Conservation (phyloP, 768 basidiomycete species). For the Pulveroboletus sp. region DNA sequence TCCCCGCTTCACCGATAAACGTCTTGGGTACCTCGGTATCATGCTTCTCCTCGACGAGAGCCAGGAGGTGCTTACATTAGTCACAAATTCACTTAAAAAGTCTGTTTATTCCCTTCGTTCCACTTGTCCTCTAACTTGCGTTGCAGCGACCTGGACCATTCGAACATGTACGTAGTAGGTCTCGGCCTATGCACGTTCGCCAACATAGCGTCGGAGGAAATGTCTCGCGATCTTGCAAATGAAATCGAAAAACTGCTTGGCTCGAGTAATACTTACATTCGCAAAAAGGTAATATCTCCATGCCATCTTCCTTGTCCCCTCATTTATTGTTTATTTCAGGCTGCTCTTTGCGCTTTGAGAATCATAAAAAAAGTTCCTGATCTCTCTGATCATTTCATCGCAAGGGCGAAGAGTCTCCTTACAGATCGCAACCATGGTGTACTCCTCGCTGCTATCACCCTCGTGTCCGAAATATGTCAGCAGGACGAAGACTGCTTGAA, state of each 20-base stretch:
- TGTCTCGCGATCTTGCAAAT: constrained; percentile 96
- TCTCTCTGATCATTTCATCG: constrained; percentile 84
- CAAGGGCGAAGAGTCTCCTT: constrained; percentile 84
- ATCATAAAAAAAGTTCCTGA: constrained; percentile 97
- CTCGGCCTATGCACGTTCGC: constrained; percentile 97
- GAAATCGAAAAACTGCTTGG: constrained; percentile 97
- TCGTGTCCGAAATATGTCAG: constrained; percentile 92
- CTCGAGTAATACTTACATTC: constrained; percentile 96
- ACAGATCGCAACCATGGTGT: constrained; percentile 98
- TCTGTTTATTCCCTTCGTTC: constrained; percentile 29
- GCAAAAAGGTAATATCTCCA: constrained; percentile 74
- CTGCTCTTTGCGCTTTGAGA: constrained; percentile 89
- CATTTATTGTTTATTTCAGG: constrained; percentile 42
- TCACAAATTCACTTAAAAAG: constrained; percentile 99
- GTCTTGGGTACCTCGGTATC: constrained; percentile 93
- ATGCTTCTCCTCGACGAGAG: constrained; percentile 98
- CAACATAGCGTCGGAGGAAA: constrained; percentile 98
- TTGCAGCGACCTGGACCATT: constrained; percentile 94
- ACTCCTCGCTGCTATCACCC: constrained; percentile 86
- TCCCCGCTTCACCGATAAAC: constrained; percentile 93
- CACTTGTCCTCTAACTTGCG: constrained; percentile 7
- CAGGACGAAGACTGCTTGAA: constrained; percentile 65
- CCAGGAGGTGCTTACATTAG: constrained; percentile 93
- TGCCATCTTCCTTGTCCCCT: not conserved
- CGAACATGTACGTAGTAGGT: constrained; percentile 98